Evolutionary conservation across 768 basidiomycete species (phyloP).

Genomic region (Amanita rubescens): DNA sequence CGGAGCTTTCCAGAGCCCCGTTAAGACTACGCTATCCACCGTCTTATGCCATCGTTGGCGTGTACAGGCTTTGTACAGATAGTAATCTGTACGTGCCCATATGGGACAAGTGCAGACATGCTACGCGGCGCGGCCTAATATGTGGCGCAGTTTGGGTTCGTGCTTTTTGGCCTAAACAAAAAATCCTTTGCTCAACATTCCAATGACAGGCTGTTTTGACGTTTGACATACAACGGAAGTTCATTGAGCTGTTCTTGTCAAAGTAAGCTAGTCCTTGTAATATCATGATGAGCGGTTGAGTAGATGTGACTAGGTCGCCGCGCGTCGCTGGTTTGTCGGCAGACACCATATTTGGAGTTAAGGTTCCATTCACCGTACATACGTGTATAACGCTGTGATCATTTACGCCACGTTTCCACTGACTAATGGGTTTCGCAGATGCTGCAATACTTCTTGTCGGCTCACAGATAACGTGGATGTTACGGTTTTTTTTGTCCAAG

Average conservation of each 20-base stretch:
- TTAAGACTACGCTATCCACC: slow-evolving; percentile 70
- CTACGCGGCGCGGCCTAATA: slow-evolving; percentile 55
- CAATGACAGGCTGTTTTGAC: slow-evolving; percentile 49
- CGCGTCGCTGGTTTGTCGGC: slow-evolving; percentile 54
- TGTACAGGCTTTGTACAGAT: slow-evolving; percentile 78
- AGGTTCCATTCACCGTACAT: slow-evolving; percentile 57
- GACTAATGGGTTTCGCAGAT: slow-evolving; percentile 33
- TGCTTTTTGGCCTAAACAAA: slow-evolving; percentile 1
- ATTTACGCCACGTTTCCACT: not conserved
- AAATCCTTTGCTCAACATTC: not conserved
- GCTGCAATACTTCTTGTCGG: slow-evolving; percentile 69
- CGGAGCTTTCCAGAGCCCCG: slow-evolving; percentile 42
- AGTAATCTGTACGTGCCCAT: slow-evolving; percentile 59
- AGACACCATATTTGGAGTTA: slow-evolving; percentile 59
- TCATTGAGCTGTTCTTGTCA: slow-evolving; percentile 56
- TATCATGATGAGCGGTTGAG: not conserved
- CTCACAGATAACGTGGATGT: slow-evolving; percentile 64
- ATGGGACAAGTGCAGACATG: slow-evolving; percentile 84
- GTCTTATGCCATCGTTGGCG: slow-evolving; percentile 77
- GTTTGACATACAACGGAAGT: slow-evolving; percentile 62
- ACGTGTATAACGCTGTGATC: slow-evolving; percentile 44
- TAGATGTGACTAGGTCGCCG: slow-evolving; percentile 40
- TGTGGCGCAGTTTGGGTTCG: slow-evolving; percentile 69
- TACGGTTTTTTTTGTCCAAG: slow-evolving; percentile 75
- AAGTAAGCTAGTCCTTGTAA: slow-evolving; percentile 35